These are phyloP conservation scores for Pseudogymnoascus sp. DNA, from an alignment of 2,329 filamentous ascomycete genomes.

Conservation along the genomic window DNA sequence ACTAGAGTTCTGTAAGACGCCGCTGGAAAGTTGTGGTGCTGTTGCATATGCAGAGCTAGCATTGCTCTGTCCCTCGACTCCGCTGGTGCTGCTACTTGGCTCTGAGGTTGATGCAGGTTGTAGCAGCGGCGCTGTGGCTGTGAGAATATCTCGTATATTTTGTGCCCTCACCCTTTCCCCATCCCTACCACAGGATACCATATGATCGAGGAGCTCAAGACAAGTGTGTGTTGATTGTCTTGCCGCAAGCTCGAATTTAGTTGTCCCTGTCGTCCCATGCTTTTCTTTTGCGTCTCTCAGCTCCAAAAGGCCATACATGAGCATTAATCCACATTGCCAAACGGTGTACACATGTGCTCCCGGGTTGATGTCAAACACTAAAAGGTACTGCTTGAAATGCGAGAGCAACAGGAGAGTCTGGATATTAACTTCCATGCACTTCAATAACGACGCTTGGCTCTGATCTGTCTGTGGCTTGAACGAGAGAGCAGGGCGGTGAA, in stretches of 20 bases:
- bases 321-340: slow-evolving; percentile 14
- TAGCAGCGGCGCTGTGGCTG: not conserved
- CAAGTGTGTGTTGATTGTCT: not conserved
- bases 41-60: not conserved
- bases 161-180: not conserved
- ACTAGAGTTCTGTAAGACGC: not conserved
- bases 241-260: not conserved
- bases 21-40: not conserved
- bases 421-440: not conserved
- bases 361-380: slow-evolving; percentile 12
- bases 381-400: not conserved
- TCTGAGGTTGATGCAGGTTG: not conserved
- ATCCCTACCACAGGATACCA: not conserved
- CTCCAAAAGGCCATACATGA: slow-evolving; percentile 10
- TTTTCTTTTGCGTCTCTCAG: not conserved
- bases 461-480: not conserved
- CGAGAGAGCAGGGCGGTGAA: slow-evolving; percentile 12
- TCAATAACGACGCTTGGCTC: not conserved
- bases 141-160: not conserved
- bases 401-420: not conserved
- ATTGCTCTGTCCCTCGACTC: not conserved
- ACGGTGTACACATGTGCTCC: slow-evolving; percentile 13
- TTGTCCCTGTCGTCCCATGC: not conserved
- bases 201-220: not conserved
- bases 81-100: not conserved